phyloP scores from a whole-genome alignment of 805 yeast genomes.

The Starmerella riodocensis region DNA sequence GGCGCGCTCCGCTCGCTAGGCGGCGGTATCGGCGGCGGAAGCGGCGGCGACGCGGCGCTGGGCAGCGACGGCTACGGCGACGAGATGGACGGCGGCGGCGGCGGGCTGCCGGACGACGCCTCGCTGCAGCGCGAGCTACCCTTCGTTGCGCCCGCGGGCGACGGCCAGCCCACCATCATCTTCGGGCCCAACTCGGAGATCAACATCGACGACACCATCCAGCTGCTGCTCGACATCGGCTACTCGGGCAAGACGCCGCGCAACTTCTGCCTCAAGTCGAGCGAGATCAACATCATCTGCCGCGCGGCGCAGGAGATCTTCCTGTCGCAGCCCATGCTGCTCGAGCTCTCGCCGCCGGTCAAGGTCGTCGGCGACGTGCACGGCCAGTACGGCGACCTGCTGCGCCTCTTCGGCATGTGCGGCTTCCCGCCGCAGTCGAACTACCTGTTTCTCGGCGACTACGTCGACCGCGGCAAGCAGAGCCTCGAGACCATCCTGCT shows the following conservation, averaged over 20 bases:
- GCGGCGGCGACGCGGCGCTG: too few species aligned
- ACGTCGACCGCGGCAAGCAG: conserved; percentile 96
- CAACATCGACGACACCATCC: conserved; percentile 80
- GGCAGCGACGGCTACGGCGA: too few species aligned
- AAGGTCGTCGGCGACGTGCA: conserved; percentile 90
- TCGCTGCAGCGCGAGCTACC: conserved; percentile 19
- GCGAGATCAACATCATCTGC: conserved; percentile 82
- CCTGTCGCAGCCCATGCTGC: conserved; percentile 74
- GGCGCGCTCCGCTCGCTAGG: background rate
- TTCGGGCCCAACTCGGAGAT: conserved; percentile 25
- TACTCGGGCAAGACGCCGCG: conserved; percentile 86
- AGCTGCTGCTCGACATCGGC: conserved; percentile 86
- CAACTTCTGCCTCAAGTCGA: conserved; percentile 70
- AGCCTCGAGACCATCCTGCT: conserved; percentile 81
- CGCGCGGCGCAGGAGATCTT: conserved; percentile 79
- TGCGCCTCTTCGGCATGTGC: conserved; percentile 84
- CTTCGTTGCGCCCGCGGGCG: conserved; percentile 22
- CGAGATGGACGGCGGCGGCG: too few species aligned
- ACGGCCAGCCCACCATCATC: conserved; percentile 24
- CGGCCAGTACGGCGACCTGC: conserved; percentile 87
- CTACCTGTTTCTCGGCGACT: conserved; percentile 86
- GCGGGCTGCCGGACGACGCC: too few species aligned
- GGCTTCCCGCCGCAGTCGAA: conserved; percentile 94
- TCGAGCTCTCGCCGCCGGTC: conserved; percentile 77
- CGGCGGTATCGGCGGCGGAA: background rate